These are phyloP conservation scores for Sinapis alba DNA, from an alignment of 441 rosid genomes.

Conservation along the genomic window DNA sequence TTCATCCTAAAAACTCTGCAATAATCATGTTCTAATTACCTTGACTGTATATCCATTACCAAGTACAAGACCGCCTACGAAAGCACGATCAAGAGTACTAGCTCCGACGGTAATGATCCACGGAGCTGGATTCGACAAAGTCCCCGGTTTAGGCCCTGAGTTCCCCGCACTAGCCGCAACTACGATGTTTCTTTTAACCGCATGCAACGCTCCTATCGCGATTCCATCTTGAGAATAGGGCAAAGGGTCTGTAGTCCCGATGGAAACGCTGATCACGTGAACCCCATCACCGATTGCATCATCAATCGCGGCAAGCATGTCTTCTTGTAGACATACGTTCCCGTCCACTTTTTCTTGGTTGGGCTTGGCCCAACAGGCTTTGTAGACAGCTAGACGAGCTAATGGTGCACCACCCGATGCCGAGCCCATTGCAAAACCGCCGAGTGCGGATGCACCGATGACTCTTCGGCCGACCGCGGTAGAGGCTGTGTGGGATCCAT, in stretches of 20 bases:
- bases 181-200: conserved; percentile 56
- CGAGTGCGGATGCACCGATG: conserved; percentile 46
- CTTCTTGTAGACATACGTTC: conserved; percentile 56
- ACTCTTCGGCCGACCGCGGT: conserved; percentile 62
- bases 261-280: conserved; percentile 63
- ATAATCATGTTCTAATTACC: too few species aligned
- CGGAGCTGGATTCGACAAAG: conserved; percentile 68
- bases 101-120: conserved; percentile 89
- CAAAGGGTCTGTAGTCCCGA: conserved; percentile 37
- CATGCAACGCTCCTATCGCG: conserved; percentile 71
- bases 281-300: conserved; percentile 85
- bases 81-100: conserved; percentile 70
- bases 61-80: conserved; percentile 48
- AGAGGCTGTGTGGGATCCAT: conserved; percentile 87
- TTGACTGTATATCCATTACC: conserved; percentile 58
- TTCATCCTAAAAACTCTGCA: too few species aligned
- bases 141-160: conserved; percentile 58
- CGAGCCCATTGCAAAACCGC: conserved; percentile 72
- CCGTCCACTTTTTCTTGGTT: conserved; percentile 42
- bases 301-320: conserved; percentile 82
- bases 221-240: conserved; percentile 46
- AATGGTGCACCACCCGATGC: conserved; percentile 79
- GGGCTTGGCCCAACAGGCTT: conserved; percentile 81
- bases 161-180: conserved; percentile 75
- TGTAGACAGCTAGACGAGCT: conserved; percentile 78